Evolutionary conservation across 2,329 filamentous ascomycete genomes (phyloP), one percentile per base, ranked within the genome.

Genomic region (Fusarium sp.): DNA sequence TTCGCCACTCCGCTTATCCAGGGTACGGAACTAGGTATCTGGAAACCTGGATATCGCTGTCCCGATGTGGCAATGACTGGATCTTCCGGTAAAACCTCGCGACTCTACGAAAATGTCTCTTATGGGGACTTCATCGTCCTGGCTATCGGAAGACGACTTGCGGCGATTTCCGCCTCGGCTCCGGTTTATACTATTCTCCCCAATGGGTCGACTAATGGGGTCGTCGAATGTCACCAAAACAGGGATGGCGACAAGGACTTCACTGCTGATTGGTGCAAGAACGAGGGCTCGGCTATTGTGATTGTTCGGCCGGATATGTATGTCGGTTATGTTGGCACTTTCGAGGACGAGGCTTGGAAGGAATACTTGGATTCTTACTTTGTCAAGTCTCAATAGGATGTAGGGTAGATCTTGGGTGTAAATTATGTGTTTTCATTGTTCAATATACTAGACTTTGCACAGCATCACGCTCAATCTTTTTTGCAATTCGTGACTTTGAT

Each of bases 221-320:
- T 39, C 14, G 3, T 42, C 9, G 28, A 26, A 17, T 22, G 18
- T 18, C 9, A 7, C 15, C 22, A 15, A n/a, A 6, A 33, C 33
- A 64, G 17, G 11, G 22, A 24, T 28, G 12, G 20, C 0, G 47
- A 47, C 9, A 51, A 26, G 20, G 28, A 33, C 1, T 75, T 73
- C 6, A 47, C 24, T 12, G 69, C 72, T 15, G 61, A 69, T 24
- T 74, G 72, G 64, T 41, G 38, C 6, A 49, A 42, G 4, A 20
- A 9, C 1, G n/a, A 36, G 7, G 45, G 59, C 2, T 41, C 59
- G 6, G 31, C 28, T 7, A 20, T 64, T 7, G 55, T 74, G 20
- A 22, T 75, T n/a, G n/a, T 75, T 8, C 64, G 74, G 3, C 73
- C 74, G 22, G 74, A 75, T 28, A 76, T 75, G 74, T 75, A 76